Percentiles rank a stretch among this genome's conserved stretches.
Conservation (phyloP, 441 rosid genomes). For the Erodium chrysanthum region DNA sequence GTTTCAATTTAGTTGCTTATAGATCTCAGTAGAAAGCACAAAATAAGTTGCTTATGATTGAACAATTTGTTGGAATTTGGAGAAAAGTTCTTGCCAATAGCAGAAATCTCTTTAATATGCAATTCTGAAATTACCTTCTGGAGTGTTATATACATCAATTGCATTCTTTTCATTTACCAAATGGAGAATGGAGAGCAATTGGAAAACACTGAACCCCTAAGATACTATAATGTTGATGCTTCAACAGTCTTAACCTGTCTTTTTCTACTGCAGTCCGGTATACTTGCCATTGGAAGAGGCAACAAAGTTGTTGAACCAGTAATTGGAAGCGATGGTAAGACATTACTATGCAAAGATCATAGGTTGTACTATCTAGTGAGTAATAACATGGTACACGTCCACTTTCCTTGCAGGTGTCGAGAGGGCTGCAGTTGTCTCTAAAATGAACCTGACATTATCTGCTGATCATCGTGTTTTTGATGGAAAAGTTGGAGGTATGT, state of each 20-base stretch:
- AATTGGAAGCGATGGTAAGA: constrained; percentile 64
- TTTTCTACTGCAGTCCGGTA: constrained; percentile 59
- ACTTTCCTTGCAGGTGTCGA: constrained; percentile 49
- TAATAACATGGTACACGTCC: constrained; percentile 12
- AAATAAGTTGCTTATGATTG: not conserved
- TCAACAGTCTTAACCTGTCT: not conserved
- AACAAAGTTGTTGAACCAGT: constrained; percentile 72
- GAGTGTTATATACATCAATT: too few species aligned
- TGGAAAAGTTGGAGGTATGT: constrained; percentile 82
- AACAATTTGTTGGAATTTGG: not conserved
- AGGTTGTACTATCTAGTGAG: constrained; percentile 9
- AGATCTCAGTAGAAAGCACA: not conserved
- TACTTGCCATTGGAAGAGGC: constrained; percentile 93
- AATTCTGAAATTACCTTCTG: too few species aligned
- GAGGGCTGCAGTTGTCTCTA: constrained; percentile 61
- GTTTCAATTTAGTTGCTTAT: not conserved
- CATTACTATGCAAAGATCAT: not conserved
- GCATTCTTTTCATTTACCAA: too few species aligned
- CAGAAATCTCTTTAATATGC: not conserved
- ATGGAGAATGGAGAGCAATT: too few species aligned
- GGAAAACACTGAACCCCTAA: too few species aligned
- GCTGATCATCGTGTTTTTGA: constrained; percentile 94
- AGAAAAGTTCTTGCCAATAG: not conserved
- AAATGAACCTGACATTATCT: constrained; percentile 76
- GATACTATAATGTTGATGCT: not conserved